These are phyloP conservation scores for Bauhinia variegata DNA, from an alignment of 306 rosid genomes.

Conservation along the genomic window DNA sequence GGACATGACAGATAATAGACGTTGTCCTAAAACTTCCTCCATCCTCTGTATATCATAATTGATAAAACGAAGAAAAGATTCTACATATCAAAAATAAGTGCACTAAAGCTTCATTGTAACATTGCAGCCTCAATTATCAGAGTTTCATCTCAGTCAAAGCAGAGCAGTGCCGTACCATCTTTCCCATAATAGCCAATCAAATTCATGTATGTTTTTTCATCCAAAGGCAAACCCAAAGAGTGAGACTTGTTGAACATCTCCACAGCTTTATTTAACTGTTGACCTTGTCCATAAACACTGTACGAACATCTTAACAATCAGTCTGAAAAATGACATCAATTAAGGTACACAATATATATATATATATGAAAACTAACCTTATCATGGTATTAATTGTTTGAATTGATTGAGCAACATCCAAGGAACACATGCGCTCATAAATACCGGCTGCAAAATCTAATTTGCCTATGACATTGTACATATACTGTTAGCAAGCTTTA, in stretches of 20 bases:
- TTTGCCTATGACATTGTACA: conserved; percentile 60
- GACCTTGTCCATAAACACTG: conserved; percentile 88
- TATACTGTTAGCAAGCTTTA: conserved; percentile 42
- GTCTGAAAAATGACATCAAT: conserved; percentile 29
- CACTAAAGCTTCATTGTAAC: conserved; percentile 10
- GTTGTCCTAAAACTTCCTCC: background rate
- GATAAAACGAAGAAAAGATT: conserved; percentile 12
- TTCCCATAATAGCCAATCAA: conserved; percentile 87
- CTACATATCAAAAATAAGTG: conserved; percentile 25
- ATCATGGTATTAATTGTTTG: conserved; percentile 92
- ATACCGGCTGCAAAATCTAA: conserved; percentile 70
- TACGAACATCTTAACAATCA: conserved; percentile 29
- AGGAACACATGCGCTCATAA: conserved; percentile 68
- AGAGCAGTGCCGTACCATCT: conserved; percentile 61
- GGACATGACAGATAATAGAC: background rate
- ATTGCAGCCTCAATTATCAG: conserved; percentile 31
- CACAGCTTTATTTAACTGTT: conserved; percentile 75
- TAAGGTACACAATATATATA: background rate
- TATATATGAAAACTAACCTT: conserved; percentile 54
- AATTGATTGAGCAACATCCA: conserved; percentile 72
- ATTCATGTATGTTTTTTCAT: conserved; percentile 79
- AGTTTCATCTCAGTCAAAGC: conserved; percentile 9
- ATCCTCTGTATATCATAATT: conserved; percentile 9
- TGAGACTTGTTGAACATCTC: conserved; percentile 76
- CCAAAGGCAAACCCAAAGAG: conserved; percentile 52